phyloP scores from a whole-genome alignment of 148 eudicot genomes.

The Oxyria digyna region DNA sequence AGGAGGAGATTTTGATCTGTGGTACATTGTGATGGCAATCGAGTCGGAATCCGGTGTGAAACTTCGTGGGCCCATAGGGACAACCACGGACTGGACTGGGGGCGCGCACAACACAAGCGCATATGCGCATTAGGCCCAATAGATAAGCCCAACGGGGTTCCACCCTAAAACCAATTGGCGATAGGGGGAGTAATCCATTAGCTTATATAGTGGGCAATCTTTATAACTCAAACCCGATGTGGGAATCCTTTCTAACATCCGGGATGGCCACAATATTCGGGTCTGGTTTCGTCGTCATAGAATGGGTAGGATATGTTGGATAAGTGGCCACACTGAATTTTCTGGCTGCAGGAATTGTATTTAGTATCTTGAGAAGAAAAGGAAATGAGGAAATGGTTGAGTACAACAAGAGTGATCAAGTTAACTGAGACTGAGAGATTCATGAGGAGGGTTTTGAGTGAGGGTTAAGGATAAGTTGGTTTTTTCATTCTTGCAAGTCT shows the following conservation, averaged over 20 bases:
- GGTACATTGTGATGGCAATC: background rate
- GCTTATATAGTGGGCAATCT: too few species aligned
- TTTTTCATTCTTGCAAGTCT: background rate
- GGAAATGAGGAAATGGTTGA: background rate
- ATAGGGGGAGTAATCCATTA: too few species aligned
- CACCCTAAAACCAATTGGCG: too few species aligned
- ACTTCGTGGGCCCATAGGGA: too few species aligned
- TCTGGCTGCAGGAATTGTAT: conserved; percentile 4
- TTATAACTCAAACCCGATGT: too few species aligned
- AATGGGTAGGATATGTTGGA: conserved; percentile 2
- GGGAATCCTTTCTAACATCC: too few species aligned
- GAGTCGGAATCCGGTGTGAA: conserved; percentile 1
- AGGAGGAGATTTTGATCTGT: background rate
- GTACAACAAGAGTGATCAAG: background rate
- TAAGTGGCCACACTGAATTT: conserved; percentile 1
- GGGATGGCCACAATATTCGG: conserved; percentile 6
- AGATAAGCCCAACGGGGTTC: too few species aligned
- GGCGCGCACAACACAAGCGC: too few species aligned
- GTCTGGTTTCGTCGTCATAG: background rate
- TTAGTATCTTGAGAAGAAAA: background rate
- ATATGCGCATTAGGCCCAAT: too few species aligned
- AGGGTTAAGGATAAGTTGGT: background rate
- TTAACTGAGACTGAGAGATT: background rate
- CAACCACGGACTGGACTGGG: too few species aligned
- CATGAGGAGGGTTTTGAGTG: background rate